phyloP scores from a whole-genome alignment of 257 asterid genomes.

The Solanum sejunctum region DNA sequence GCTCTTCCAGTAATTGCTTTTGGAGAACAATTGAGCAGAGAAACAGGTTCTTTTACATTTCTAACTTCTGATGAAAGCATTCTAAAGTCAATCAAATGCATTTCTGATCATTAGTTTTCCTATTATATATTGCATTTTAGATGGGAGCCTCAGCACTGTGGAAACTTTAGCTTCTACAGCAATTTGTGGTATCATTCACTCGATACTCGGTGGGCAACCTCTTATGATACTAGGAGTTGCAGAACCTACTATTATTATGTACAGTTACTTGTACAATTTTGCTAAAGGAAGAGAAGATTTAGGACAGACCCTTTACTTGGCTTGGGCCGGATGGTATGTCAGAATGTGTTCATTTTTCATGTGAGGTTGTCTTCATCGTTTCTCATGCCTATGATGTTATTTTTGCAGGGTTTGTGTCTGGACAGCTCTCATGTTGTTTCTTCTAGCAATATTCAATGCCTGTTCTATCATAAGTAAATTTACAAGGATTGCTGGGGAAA shows the following conservation, averaged over 20 bases:
- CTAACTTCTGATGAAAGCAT: background rate
- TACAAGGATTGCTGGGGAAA: conserved; percentile 6
- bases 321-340: conserved; percentile 10
- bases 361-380: background rate
- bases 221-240: conserved; percentile 8
- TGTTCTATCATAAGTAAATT: conserved; percentile 5
- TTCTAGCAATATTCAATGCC: conserved; percentile 1
- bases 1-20: conserved; percentile 20
- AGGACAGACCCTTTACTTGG: conserved; percentile 1
- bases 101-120: background rate
- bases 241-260: conserved; percentile 9
- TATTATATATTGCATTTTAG: background rate
- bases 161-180: conserved; percentile 11
- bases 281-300: conserved; percentile 3
- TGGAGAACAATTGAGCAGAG: conserved; percentile 17
- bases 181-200: conserved; percentile 6
- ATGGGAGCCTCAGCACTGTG: conserved; percentile 3
- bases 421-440: conserved; percentile 2
- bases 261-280: conserved; percentile 4
- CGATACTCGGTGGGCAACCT: conserved; percentile 5
- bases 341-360: background rate
- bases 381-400: background rate
- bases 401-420: conserved; percentile 8
- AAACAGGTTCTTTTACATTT: conserved; percentile 7
- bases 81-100: background rate